phyloP scores from a whole-genome alignment of 441 rosid genomes.

The Adansonia grandidieri region DNA sequence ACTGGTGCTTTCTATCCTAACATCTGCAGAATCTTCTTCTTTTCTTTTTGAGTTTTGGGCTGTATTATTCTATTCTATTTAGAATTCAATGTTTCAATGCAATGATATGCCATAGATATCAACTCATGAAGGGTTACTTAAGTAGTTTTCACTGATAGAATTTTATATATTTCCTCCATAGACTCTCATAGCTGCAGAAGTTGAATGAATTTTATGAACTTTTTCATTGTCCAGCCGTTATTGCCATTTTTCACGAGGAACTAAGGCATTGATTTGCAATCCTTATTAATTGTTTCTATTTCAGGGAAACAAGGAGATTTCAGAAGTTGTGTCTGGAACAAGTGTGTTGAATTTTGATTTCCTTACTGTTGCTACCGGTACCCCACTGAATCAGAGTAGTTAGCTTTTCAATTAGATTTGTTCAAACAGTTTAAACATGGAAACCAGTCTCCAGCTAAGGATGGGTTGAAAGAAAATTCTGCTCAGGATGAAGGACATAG shows the following conservation, averaged over 20 bases:
- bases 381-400: conserved; percentile 25
- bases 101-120: conserved; percentile 13
- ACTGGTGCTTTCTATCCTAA: not conserved
- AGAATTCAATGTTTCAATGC: conserved; percentile 19
- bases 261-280: conserved; percentile 17
- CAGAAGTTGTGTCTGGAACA: conserved; percentile 24
- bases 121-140: conserved; percentile 15
- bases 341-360: conserved; percentile 31
- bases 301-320: conserved; percentile 38
- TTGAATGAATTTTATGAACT: not conserved
- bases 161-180: not conserved
- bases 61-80: conserved; percentile 3
- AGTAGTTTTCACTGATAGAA: conserved; percentile 1
- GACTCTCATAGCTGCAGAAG: not conserved
- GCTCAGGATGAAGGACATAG: conserved; percentile 21
- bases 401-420: conserved; percentile 27
- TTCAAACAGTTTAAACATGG: conserved; percentile 40
- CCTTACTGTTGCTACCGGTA: conserved; percentile 25
- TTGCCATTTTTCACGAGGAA: conserved; percentile 1
- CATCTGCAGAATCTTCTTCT: not conserved
- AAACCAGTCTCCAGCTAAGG: conserved; percentile 36
- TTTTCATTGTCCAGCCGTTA: not conserved
- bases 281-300: conserved; percentile 25
- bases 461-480: conserved; percentile 29
- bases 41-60: not conserved